These are phyloP conservation scores for Ilyonectria destructans DNA, from an alignment of 2,329 filamentous ascomycete species.

Conservation along the genomic window DNA sequence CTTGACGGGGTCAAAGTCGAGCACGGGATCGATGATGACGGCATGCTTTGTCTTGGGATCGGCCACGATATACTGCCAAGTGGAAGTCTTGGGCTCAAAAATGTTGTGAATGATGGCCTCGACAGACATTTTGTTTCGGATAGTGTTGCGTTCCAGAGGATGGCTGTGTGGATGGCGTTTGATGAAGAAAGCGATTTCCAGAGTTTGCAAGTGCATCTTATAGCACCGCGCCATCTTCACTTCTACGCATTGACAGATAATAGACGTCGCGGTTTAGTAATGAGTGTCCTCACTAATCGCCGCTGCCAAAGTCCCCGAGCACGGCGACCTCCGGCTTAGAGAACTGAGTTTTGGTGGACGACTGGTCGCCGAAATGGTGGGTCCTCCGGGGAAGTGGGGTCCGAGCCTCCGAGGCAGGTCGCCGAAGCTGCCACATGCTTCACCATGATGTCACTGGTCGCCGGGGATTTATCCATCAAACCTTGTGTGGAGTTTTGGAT, in stretches of 20 bases:
- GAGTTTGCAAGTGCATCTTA: not conserved
- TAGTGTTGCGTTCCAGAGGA: not conserved
- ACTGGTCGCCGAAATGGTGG: not conserved
- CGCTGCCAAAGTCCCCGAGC: not conserved
- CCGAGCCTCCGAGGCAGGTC: not conserved
- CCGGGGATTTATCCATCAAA: not conserved
- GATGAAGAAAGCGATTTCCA: not conserved
- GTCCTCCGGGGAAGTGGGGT: not conserved
- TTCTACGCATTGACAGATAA: not conserved
- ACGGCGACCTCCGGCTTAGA: not conserved
- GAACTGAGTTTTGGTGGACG: not conserved
- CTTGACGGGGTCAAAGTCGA: conserved; percentile 67
- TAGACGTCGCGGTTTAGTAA: not conserved
- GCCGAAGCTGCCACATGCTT: not conserved
- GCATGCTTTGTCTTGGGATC: conserved; percentile 65
- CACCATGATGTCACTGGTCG: not conserved
- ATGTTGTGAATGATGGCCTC: conserved; percentile 58
- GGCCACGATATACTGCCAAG: conserved; percentile 73
- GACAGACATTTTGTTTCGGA: conserved; percentile 8
- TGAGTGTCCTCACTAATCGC: not conserved
- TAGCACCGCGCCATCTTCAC: not conserved
- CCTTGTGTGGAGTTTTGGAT: too few species aligned
- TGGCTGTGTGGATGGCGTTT: not conserved
- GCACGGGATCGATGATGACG: conserved; percentile 74
- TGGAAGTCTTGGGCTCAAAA: conserved; percentile 61